Base-by-base conservation (phyloP, 306 rosid species). In the Prunus campanulata region DNA sequence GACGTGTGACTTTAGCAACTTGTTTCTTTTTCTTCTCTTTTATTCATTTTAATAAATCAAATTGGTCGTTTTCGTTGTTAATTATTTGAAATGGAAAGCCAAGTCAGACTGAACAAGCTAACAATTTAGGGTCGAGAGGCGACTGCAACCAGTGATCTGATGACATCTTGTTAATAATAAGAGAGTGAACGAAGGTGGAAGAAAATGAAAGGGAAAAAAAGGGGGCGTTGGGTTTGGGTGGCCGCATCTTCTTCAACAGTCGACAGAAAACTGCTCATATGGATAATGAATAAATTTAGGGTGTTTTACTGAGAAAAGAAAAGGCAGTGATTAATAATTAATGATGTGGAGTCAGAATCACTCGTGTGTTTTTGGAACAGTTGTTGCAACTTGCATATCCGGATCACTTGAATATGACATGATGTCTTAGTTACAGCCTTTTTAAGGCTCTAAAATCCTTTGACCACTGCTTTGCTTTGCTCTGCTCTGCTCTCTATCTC, bases 91-190 rank as follows among this genome's bases (percentile, higher is more conserved):
- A 12, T 69, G 72, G 80, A 86, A 39, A 81, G 89, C 80, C 87
- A 85, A 85, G 91, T 85, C 91, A 83, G 83, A 90, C 80, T 79
- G 32, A 60, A 78, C 80, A 75, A 66, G 74, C 25, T 44, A 74
- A 66, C 49, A 56, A 49, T 66, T 61, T 59, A 39, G 68, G 79
- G 68, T 68, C 57, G 12, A 39, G 70, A 69, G 78, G 20, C 69
- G 39, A 1, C 7, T 11, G 50, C 20, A 10, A 14, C 24, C 22
- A 22, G 8, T 42, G 42, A 27, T 27, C 29, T 27, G 29, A 60
- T 56, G n/a, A 5, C n/a, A 20, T 22, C 20, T 55, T 63, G 7
- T 19, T 19, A 52, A 39, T 18, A 55, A 14, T 1, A 8, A 32
- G 66, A 24, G 29, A 71, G 2, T 30, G 8, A 57, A 19, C 18